Evolutionary conservation across 2,329 filamentous ascomycete genomes (phyloP), one percentile per base, ranked within the genome.

Genomic region (Ophiostoma sp.): DNA sequence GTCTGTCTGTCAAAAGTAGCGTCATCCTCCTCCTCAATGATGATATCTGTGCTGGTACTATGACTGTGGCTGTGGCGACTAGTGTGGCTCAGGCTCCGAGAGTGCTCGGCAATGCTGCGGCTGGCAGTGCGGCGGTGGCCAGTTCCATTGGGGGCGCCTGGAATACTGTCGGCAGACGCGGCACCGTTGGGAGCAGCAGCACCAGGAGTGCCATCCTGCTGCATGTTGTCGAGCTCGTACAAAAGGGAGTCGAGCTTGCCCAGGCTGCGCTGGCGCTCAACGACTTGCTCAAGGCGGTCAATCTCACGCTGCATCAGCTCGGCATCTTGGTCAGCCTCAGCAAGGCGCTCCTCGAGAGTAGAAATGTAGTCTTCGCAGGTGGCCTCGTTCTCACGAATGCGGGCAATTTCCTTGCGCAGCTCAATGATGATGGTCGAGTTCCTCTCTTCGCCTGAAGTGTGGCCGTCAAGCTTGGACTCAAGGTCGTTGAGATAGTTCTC

Each of bases 241-340:
- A 99, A 86, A 8, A 99, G 85, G 69, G 91, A 96, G 77, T 99
- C 95, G 3, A 99, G 86, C 79, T 97, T 96, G 57, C 95, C 95
- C 3, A 99, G 87, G 78, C 94, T 97, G 72, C 95, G 87, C 79
- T 99, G 95, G 67, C 96, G 91, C 79, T 98, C 94, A 68, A 99
- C 89, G 8, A 99, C 93, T 79, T 97, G 92, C 79, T 98, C 95
- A 15, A 99, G 84, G 44, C 94, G 89, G 76, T 97, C 92, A 73
- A 99, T 92, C 77, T 99, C 95, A 48, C 94, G 92, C 78, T 97
- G 93, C 94, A 99, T 97, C 72, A 97, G 83, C 78, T 98, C 95
- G 60, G 92, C 89, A 77, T 99, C 95, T 79, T 98, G 94, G 76
- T 99, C 95, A 2, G 94, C 90, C 79, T 99, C 95, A 0, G 95